phyloP scores from a whole-genome alignment of 2,329 filamentous ascomycete genomes.

The Alternaria ethzedia region DNA sequence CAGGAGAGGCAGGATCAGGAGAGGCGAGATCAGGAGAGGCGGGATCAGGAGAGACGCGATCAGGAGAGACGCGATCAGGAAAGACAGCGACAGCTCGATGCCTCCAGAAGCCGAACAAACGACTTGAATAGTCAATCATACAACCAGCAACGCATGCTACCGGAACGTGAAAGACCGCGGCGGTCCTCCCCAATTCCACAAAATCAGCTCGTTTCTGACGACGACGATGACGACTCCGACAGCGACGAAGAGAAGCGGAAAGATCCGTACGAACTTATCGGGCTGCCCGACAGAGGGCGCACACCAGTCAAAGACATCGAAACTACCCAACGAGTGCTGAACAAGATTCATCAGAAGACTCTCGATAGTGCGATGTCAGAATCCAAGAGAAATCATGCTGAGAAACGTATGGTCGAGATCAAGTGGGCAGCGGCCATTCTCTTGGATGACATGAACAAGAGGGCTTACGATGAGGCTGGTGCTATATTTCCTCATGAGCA shows the following conservation, averaged over 20 bases:
- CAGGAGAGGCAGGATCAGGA: background rate
- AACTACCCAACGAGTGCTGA: background rate
- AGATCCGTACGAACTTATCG: conserved; percentile 1
- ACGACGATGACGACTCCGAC: background rate
- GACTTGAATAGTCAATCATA: background rate
- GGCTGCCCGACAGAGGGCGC: background rate
- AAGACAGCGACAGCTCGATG: background rate
- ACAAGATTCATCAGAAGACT: background rate
- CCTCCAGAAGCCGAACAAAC: background rate
- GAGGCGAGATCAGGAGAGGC: background rate
- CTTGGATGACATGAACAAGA: conserved; percentile 1
- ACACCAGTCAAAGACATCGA: background rate
- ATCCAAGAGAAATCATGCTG: background rate
- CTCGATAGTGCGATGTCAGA: background rate
- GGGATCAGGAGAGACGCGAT: background rate
- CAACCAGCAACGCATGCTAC: background rate
- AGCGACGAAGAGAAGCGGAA: background rate
- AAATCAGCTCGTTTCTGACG: background rate
- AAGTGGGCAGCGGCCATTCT: conserved; percentile 4
- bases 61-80: background rate
- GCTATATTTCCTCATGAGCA: background rate
- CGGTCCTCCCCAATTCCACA: background rate
- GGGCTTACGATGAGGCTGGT: conserved; percentile 9
- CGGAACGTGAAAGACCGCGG: background rate
- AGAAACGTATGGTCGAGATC: conserved; percentile 3